Conservation (phyloP, 1,284 basidiomycete species). For the Irpex lacteus region DNA sequence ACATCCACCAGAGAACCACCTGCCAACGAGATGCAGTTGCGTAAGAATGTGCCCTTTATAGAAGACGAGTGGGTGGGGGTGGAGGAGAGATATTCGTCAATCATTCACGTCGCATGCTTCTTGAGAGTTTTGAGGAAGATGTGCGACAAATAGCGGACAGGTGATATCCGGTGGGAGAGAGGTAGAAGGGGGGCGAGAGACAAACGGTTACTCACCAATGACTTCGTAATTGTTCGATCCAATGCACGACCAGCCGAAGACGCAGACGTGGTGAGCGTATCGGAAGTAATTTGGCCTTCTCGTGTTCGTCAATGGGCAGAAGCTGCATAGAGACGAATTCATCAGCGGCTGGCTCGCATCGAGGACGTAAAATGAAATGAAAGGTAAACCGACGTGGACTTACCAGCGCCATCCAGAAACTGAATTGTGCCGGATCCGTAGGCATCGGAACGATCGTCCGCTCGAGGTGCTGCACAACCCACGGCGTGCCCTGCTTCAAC, state of each 20-base stretch:
- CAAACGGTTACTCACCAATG: conserved; percentile 50
- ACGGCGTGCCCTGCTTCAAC: conserved; percentile 81
- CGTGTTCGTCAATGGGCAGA: conserved; percentile 92
- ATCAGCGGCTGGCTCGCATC: neutral
- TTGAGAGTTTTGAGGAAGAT: neutral
- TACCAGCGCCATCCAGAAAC: conserved; percentile 87
- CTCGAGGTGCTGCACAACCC: conserved; percentile 87
- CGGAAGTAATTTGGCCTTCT: conserved; percentile 90
- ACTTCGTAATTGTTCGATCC: conserved; percentile 82
- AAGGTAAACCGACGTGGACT: conserved; percentile 20
- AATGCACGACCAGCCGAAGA: conserved; percentile 83
- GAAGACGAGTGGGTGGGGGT: conserved; percentile 5
- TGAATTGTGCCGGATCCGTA: conserved; percentile 66
- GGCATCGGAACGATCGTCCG: conserved; percentile 73
- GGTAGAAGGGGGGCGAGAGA: neutral
- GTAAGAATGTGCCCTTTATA: conserved; percentile 29
- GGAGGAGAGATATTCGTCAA: neutral
- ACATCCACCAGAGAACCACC: conserved; percentile 51
- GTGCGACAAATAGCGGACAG: neutral
- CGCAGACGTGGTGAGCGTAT: conserved; percentile 79
- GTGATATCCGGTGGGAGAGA: neutral
- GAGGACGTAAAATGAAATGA: conserved; percentile 4
- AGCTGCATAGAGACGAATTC: conserved; percentile 37
- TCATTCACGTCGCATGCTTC: neutral
- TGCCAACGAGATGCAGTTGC: conserved; percentile 30